phyloP scores from a whole-genome alignment of 352 stramenopile species.

The Phytophthora cajani region DNA sequence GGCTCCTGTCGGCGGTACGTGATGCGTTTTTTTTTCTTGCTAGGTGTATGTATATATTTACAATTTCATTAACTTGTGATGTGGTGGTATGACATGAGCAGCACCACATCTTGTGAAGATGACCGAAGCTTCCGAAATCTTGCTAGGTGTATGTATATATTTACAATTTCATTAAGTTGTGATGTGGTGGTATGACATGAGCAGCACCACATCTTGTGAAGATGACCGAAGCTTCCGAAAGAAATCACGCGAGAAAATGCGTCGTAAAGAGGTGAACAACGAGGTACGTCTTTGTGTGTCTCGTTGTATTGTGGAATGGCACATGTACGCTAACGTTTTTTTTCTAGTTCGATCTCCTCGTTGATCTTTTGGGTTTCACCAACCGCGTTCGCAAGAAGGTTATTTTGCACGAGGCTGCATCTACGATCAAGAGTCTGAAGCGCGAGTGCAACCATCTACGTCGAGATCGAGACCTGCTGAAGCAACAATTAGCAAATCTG shows the following conservation, averaged over 20 bases:
- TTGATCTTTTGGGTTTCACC: slow-evolving; percentile 56
- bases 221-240: slow-evolving; percentile 67
- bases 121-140: slow-evolving; percentile 59
- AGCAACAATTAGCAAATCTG: slow-evolving; percentile 64
- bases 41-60: neutral
- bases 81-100: slow-evolving; percentile 42
- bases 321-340: no score
- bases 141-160: neutral
- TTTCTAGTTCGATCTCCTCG: slow-evolving; percentile 63
- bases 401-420: slow-evolving; percentile 64
- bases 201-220: slow-evolving; percentile 19
- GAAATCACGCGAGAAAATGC: slow-evolving; percentile 77
- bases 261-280: slow-evolving; percentile 69
- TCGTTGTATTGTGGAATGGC: neutral
- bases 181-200: slow-evolving; percentile 38
- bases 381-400: slow-evolving; percentile 65
- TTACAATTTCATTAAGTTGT: neutral
- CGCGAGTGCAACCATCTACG: slow-evolving; percentile 60
- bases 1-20: slow-evolving; percentile 41
- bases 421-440: slow-evolving; percentile 55
- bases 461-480: slow-evolving; percentile 59
- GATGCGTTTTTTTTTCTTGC: neutral
- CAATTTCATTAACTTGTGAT: neutral
- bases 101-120: slow-evolving; percentile 27
- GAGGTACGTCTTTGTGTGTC: slow-evolving; percentile 39